phyloP scores from a whole-genome alignment of 2,329 filamentous ascomycete species.

The Colletotrichum tamarilloi region DNA sequence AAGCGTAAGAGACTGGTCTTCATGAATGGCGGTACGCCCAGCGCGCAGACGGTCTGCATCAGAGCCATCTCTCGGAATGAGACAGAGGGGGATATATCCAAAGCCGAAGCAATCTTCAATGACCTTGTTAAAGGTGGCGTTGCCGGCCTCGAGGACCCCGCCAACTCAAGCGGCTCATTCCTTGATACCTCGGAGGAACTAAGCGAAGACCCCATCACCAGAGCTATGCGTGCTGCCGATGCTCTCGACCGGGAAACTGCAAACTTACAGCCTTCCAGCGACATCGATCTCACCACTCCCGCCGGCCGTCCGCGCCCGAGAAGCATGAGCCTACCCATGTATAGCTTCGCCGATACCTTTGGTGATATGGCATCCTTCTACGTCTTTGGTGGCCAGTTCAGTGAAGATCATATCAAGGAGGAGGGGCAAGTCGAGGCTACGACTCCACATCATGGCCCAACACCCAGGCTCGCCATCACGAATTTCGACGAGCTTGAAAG shows the following conservation, averaged over 20 bases:
- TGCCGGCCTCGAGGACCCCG: constrained; percentile 45
- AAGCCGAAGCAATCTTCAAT: constrained; percentile 63
- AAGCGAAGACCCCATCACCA: constrained; percentile 60
- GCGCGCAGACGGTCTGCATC: constrained; percentile 66
- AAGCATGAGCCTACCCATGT: constrained; percentile 62
- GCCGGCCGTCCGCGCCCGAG: constrained; percentile 53
- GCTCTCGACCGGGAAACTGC: constrained; percentile 66
- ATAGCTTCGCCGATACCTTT: constrained; percentile 55
- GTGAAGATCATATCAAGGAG: neutral
- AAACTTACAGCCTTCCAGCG: constrained; percentile 60
- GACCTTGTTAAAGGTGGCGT: constrained; percentile 62
- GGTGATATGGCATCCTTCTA: constrained; percentile 59
- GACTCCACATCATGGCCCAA: neutral
- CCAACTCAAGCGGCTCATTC: constrained; percentile 20
- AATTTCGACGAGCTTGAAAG: constrained; percentile 73
- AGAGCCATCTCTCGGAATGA: constrained; percentile 63
- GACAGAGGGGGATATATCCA: constrained; percentile 59
- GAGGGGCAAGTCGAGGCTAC: neutral
- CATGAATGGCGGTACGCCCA: constrained; percentile 67
- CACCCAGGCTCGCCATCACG: constrained; percentile 44
- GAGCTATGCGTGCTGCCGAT: constrained; percentile 70
- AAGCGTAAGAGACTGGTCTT: constrained; percentile 67
- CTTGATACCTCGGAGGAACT: constrained; percentile 8
- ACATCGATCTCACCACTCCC: constrained; percentile 57
- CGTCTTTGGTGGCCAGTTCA: constrained; percentile 53